These are phyloP conservation scores for Trichoderma sp. DNA, from an alignment of 2,329 filamentous ascomycete genomes.

Conservation along the genomic window DNA sequence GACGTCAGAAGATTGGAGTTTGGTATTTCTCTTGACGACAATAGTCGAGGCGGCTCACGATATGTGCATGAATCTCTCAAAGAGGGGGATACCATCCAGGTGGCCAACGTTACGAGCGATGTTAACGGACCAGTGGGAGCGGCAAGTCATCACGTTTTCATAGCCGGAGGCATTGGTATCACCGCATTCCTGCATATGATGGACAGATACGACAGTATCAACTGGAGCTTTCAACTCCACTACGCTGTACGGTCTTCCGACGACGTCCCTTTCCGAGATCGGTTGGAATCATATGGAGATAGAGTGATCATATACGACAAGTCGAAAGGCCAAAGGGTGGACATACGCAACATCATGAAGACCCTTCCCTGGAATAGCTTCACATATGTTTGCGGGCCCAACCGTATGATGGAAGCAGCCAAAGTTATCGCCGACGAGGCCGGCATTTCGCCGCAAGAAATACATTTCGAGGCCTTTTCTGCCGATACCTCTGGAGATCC, in stretches of 20 bases:
- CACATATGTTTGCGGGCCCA: conserved; percentile 65
- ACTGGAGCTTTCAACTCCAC: conserved; percentile 59
- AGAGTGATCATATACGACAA: conserved; percentile 58
- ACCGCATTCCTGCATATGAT: conserved; percentile 64
- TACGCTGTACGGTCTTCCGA: conserved; percentile 58
- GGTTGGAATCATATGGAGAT: conserved; percentile 48
- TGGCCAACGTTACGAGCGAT: conserved; percentile 55
- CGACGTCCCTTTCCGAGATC: conserved; percentile 60
- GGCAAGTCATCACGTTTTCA: conserved; percentile 63
- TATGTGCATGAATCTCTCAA: conserved; percentile 57
- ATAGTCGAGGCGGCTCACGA: conserved; percentile 62
- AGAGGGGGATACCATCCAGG: conserved; percentile 54
- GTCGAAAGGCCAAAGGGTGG: conserved; percentile 54
- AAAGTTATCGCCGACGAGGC: conserved; percentile 45
- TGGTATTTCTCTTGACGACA: conserved; percentile 59
- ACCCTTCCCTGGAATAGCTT: conserved; percentile 57
- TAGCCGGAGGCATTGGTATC: conserved; percentile 67
- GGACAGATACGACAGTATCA: conserved; percentile 46
- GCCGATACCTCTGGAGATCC: conserved; percentile 60
- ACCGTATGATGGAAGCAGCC: conserved; percentile 59
- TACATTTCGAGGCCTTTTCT: conserved; percentile 65
- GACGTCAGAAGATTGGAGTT: conserved; percentile 58
- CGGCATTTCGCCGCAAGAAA: conserved; percentile 52
- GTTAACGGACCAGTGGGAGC: conserved; percentile 48
- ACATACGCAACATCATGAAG: conserved; percentile 55